Conservation (phyloP, 306 rosid species). For the Purshia tridentata region DNA sequence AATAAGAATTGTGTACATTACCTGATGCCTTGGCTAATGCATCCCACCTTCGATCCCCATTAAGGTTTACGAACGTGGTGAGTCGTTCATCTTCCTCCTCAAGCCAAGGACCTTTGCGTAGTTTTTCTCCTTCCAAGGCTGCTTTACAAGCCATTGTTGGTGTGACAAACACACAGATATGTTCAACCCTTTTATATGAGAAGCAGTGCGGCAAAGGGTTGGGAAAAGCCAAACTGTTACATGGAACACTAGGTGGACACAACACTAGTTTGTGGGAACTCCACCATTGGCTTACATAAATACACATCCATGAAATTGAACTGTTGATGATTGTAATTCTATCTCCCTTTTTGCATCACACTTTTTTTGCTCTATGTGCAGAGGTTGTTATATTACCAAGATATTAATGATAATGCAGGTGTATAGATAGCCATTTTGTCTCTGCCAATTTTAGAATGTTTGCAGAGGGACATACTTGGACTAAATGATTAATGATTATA, state of each 20-base stretch:
- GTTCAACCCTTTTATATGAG: constrained; percentile 18
- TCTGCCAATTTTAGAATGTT: constrained; percentile 16
- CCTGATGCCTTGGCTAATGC: constrained; percentile 70
- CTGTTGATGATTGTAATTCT: constrained; percentile 19
- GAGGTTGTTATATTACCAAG: constrained; percentile 7
- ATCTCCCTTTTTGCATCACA: constrained; percentile 35
- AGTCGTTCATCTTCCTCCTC: constrained; percentile 71
- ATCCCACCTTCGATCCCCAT: constrained; percentile 70
- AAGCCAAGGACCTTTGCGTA: constrained; percentile 70
- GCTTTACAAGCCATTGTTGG: constrained; percentile 28
- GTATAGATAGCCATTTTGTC: constrained; percentile 24
- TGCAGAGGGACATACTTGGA: constrained; percentile 15
- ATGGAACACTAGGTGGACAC: constrained; percentile 37
- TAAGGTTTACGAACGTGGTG: constrained; percentile 39
- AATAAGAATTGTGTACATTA: constrained; percentile 5
- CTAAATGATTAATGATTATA: constrained; percentile 23
- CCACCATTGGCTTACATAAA: constrained; percentile 44
- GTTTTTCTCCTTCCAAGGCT: constrained; percentile 34
- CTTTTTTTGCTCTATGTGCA: constrained; percentile 30
- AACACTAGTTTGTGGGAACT: constrained; percentile 61
- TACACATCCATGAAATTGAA: constrained; percentile 10
- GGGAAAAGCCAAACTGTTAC: constrained; percentile 19
- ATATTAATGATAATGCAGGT: neutral
- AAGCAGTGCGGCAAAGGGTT: constrained; percentile 12
- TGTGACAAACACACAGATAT: constrained; percentile 10